Conservation (phyloP, 2,329 filamentous ascomycete genomes). For the Tolypocladium ophioglossoides region DNA sequence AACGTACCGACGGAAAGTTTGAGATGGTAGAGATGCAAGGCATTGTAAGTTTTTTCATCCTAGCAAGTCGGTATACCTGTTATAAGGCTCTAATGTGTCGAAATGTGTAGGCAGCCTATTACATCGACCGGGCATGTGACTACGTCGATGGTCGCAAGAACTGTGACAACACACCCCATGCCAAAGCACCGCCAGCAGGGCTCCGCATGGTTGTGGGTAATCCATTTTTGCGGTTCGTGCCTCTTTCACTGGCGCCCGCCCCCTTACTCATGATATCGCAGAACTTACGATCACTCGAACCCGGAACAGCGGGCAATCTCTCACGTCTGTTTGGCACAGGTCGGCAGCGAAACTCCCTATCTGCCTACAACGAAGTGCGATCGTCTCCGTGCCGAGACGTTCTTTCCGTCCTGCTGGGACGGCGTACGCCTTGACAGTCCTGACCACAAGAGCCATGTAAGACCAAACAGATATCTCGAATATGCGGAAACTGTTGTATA, state of each 20-base stretch:
- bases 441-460: slow-evolving; percentile 45
- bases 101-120: slow-evolving; percentile 13
- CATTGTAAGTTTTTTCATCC: slow-evolving; percentile 8
- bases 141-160: slow-evolving; percentile 12
- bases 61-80: background rate
- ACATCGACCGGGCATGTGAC: slow-evolving; percentile 16
- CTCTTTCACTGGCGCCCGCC: background rate
- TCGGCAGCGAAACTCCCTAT: slow-evolving; percentile 28
- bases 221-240: slow-evolving; percentile 29
- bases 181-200: slow-evolving; percentile 47
- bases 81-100: background rate
- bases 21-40: slow-evolving; percentile 22
- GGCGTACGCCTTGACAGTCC: slow-evolving; percentile 42
- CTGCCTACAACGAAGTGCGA: slow-evolving; percentile 43
- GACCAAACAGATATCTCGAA: background rate
- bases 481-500: background rate
- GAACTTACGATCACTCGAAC: slow-evolving; percentile 31
- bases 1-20: slow-evolving; percentile 46
- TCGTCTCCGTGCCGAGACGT: slow-evolving; percentile 41
- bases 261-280: background rate
- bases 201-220: slow-evolving; percentile 59
- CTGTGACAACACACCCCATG: slow-evolving; percentile 11
- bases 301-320: slow-evolving; percentile 40
- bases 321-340: slow-evolving; percentile 41
- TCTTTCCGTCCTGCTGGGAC: slow-evolving; percentile 54